Base-by-base conservation (phyloP, 768 basidiomycete genomes). In the Guyanaporus albipodus region DNA sequence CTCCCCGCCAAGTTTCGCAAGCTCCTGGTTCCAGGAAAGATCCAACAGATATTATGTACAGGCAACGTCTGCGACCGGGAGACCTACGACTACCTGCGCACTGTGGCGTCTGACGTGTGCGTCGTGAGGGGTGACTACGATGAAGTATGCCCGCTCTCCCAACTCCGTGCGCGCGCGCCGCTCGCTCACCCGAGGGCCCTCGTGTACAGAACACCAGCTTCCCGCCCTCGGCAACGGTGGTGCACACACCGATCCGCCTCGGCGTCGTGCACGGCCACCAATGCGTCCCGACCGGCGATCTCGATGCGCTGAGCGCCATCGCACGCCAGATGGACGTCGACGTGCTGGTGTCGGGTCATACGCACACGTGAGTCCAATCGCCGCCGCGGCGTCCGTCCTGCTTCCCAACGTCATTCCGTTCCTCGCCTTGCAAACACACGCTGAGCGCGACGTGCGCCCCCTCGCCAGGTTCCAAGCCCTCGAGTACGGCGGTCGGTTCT, bases 311-410 rank as follows among this genome's bases (percentile, higher is more conserved):
- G 34, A 84, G 81, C 42, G 78, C 89, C 4, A 79, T 94, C 44
- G 92, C 94, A 14, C 72, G 95, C 29, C 91, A 94, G 69, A 91
- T 99, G 89, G 95, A 98, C 63, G 96, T 97, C 4, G 96, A 99
- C 60, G 91, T 99, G 0, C 74, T 98, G 28, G 71, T 98, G 18
- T 90, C 86, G 3, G 96, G 96, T 0, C 92, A 92, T 59, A 98
- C 96, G 0, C 94, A 97, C 67, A 83, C 82, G 94, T 95, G 60
- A 63, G 88, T 68, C 34, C 19, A 2, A 14, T 29, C 38, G 10
- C 11, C 21, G 9, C 28, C 15, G 17, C n/a, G n/a, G n/a, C n/a
- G n/a, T n/a, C n/a, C n/a, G n/a, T n/a, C n/a, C n/a, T n/a, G n/a
- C n/a, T n/a, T n/a, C n/a, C n/a, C n/a, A n/a, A n/a, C n/a, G n/a